Evolutionary conservation across 768 basidiomycete genomes (phyloP).

Genomic region (Neoboletus subvelutipes): DNA sequence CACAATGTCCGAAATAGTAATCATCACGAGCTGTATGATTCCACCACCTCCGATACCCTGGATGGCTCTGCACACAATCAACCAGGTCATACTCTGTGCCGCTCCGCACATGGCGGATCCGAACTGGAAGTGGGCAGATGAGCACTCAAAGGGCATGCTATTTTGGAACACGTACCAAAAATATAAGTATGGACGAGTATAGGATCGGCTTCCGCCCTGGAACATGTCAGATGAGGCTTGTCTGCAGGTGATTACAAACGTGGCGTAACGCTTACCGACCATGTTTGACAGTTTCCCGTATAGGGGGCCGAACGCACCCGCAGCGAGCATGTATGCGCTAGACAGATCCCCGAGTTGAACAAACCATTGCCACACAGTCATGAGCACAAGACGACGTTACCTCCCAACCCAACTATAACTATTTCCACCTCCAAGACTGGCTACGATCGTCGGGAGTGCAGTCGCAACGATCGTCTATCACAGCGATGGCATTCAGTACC

Average conservation of each 20-base stretch:
- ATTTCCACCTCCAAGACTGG: constrained; percentile 58
- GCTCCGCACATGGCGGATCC: constrained; percentile 82
- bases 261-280: constrained; percentile 28
- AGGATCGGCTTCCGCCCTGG: constrained; percentile 69
- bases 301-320: constrained; percentile 63
- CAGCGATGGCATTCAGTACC: background rate
- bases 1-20: constrained; percentile 82
- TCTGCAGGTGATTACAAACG: background rate
- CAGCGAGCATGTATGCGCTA: constrained; percentile 74
- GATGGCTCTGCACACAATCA: constrained; percentile 72
- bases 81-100: constrained; percentile 75
- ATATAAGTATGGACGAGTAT: constrained; percentile 61
- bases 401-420: constrained; percentile 75
- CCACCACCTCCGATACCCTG: constrained; percentile 86
- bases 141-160: background rate
- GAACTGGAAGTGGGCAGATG: constrained; percentile 40
- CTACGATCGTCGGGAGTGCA: constrained; percentile 73
- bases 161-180: constrained; percentile 49
- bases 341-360: background rate
- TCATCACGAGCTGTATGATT: constrained; percentile 72
- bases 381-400: constrained; percentile 33
- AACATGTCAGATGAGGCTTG: constrained; percentile 27
- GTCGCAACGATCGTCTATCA: constrained; percentile 70
- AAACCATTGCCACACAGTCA: background rate
- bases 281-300: constrained; percentile 79